Evolutionary conservation across 78 protist species (phyloP).

Genomic region (Creolimax fragrantissima): DNA sequence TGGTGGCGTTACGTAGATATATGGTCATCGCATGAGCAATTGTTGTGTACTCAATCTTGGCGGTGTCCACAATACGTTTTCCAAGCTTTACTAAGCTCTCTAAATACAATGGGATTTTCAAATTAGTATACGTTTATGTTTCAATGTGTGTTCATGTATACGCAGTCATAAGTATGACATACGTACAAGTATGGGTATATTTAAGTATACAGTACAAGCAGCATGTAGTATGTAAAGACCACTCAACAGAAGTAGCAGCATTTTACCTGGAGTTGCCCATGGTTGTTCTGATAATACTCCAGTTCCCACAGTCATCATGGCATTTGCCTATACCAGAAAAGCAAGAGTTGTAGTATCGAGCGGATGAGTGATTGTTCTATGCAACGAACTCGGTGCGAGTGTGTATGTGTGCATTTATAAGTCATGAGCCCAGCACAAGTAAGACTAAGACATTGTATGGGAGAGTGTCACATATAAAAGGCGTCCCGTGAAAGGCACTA

Average conservation of each 20-base stretch:
- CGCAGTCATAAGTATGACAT: background rate
- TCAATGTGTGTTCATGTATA: background rate
- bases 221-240: no score
- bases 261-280: background rate
- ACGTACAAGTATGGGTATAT: background rate
- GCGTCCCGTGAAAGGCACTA: background rate
- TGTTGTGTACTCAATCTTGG: background rate
- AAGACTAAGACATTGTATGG: background rate
- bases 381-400: background rate
- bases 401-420: background rate
- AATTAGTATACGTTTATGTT: background rate
- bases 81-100: no score
- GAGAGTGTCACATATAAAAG: background rate
- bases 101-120: no score
- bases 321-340: background rate
- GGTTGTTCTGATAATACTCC: background rate
- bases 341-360: background rate
- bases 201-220: background rate
- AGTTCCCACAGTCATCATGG: background rate
- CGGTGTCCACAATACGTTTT: no score
- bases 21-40: background rate
- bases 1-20: background rate
- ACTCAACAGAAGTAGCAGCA: no score
- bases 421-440: background rate
- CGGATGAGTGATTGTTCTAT: background rate